Evolutionary conservation across 169 alveolate species (phyloP), one percentile per base, ranked within the genome.

Genomic region (Cyclospora cayetanensis): DNA sequence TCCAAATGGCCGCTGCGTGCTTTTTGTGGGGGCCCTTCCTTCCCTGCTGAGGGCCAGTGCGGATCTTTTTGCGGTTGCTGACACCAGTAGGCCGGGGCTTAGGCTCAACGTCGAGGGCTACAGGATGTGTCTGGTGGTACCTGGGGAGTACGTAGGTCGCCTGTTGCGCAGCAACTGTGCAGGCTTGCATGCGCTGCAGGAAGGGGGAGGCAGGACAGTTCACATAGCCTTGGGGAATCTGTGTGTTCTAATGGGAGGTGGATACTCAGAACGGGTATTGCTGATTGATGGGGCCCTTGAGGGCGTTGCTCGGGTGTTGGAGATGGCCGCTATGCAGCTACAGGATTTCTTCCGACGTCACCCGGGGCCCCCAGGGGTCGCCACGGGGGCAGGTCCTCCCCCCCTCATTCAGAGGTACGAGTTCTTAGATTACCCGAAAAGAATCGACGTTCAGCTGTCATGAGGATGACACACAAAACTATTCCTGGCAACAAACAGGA

Each of bases 1-100:
- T n/a, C 92, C 92, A 20, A 86, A 86, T 31, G 92, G 92, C 22
- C 92, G 92, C 0, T 86, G 92, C 60, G 92, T 86, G 7, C 39
- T 86, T 27, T 86, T 86, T 31, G 60, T 74, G 12, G 92, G 92
- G 34, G 70, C 86, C 53, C 76, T 86, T 2, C 27, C 52, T 0
- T 65, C 86, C 42, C 27, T 86, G 42, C 42, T 86, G 42, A 70
- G 92, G 1, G 92, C 92, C 5, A 65, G 92, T 34, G 84, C 92
- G 18, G 92, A 86, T n/a, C 80, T 86, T 25, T 86, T 65, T 27
- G 92, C 92, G 0, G 92, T 86, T 0, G 92, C 80, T 1, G 92
- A 86, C 76, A 86, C 92, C 39, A 65, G 84, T 42, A 86, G 86
- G 37, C 92, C 92, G 1, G 92, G 92, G 22, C 74, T 86, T 11